These are phyloP conservation scores for Zygoascus sp. DNA, from an alignment of 1,139 yeast genomes.

Conservation along the genomic window DNA sequence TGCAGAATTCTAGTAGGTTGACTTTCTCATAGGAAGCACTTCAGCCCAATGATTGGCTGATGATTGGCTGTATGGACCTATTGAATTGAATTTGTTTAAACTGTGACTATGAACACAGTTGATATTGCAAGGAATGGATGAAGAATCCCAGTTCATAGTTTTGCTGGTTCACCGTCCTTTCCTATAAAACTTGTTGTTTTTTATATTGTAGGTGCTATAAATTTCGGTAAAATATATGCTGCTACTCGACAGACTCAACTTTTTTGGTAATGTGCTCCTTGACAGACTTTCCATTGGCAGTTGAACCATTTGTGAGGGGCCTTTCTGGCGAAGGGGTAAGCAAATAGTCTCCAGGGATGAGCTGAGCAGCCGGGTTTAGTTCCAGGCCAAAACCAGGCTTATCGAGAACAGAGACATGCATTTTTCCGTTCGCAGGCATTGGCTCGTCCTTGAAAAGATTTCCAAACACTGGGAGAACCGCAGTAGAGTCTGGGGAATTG, in stretches of 20 bases:
- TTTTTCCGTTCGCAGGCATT: constrained; percentile 43
- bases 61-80: no score
- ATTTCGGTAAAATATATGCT: background rate
- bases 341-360: constrained; percentile 41
- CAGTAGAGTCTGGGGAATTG: constrained; percentile 45
- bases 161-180: no score
- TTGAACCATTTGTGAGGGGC: constrained; percentile 24
- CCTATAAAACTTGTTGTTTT: no score
- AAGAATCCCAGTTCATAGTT: no score
- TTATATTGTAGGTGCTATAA: no score
- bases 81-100: no score
- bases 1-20: no score
- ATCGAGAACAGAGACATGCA: constrained; percentile 39
- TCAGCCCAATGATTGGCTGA: no score
- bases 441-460: constrained; percentile 44
- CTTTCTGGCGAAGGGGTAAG: constrained; percentile 42
- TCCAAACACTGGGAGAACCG: constrained; percentile 47
- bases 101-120: no score
- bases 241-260: background rate
- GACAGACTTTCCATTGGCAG: background rate
- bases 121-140: no score
- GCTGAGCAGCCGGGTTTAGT: constrained; percentile 40
- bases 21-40: no score
- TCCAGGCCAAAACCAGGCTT: constrained; percentile 49
- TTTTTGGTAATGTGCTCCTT: no score